These are phyloP conservation scores for Asterochloris erici DNA, from an alignment of 139 green algal genomes.

Conservation along the genomic window DNA sequence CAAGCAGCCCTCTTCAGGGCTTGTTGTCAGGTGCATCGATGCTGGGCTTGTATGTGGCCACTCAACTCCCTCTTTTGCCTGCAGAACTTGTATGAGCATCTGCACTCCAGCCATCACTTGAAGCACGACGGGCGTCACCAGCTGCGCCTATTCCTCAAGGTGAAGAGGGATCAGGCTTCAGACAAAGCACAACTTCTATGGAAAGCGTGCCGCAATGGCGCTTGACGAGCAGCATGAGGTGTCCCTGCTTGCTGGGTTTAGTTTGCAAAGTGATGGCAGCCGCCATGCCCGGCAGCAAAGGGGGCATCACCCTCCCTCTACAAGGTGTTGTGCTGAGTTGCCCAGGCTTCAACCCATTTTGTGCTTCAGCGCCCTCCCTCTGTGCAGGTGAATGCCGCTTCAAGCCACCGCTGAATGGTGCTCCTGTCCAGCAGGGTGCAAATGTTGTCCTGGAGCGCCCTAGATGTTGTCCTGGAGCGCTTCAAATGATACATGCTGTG, in stretches of 20 bases:
- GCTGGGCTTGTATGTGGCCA: not conserved
- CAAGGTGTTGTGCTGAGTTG: not conserved
- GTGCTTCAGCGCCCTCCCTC: too few relatives aligned
- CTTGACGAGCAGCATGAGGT: not conserved
- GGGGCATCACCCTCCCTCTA: not conserved
- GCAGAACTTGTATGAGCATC: slow-evolving; percentile 50
- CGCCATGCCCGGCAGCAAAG: not conserved
- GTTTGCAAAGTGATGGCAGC: not conserved
- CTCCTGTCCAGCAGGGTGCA: too few relatives aligned
- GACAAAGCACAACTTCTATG: not conserved
- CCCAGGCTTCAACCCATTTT: not conserved
- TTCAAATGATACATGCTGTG: too few relatives aligned
- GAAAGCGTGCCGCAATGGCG: not conserved
- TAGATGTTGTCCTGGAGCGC: too few relatives aligned
- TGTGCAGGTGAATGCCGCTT: too few relatives aligned
- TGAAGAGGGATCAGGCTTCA: not conserved
- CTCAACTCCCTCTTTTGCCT: not conserved
- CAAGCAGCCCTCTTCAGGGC: not conserved
- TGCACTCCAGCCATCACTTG: slow-evolving; percentile 81
- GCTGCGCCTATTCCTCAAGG: slow-evolving; percentile 96
- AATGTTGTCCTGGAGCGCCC: too few relatives aligned
- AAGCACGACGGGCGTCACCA: slow-evolving; percentile 88
- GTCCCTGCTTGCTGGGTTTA: not conserved
- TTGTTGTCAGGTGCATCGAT: not conserved
- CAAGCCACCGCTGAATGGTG: too few relatives aligned